Evolutionary conservation across 176 grass and related monocot genomes (phyloP), one percentile per base, ranked within the genome.

Genomic region (Leersia perrieri): DNA sequence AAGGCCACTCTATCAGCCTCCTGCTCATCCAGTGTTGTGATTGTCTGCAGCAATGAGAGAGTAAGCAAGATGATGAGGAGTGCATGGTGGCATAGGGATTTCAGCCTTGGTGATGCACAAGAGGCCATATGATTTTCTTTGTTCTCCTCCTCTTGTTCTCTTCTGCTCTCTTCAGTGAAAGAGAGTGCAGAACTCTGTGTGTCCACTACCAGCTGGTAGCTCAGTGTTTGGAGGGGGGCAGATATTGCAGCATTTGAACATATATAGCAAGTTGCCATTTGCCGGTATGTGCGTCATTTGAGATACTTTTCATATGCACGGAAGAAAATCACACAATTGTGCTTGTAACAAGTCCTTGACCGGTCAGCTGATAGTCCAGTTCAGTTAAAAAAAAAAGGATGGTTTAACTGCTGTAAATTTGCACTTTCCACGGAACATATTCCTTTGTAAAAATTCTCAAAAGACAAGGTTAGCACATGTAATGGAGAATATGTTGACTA

Each of bases 1-100:
- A 78, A 64, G 64, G 9, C 33, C 40, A 93, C 91, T 71, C 60
- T 72, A 60, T 90, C 91, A 66, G 29, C 80, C 57, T 84, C 79
- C 76, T 83, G 51, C 68, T 55, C 20, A 16, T 72, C 73, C 28
- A 18, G 32, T 38, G 41, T 10, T 14, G 58, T 45, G 0, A 57
- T 39, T 73, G 58, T 33, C 23, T 62, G 35, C 64, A 67, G 71
- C 63, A 78, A 63, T 31, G 40, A 88, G 27, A 83, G 27, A 39
- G 58, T 60, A 66, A 68, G 26, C 5, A 77, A 22, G 57, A 76
- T 9, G 57, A 80, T 11, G 73, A 87, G 64, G 76, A 65, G 58
- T 63, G 26, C 75, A 79, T 71, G 75, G 25, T 41, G 45, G 45
- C 33, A 14, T 31, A 60, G 49, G 47, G 28, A 62, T 63, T 63